phyloP scores from a whole-genome alignment of 148 eudicot species.

The Bassia scoparia region DNA sequence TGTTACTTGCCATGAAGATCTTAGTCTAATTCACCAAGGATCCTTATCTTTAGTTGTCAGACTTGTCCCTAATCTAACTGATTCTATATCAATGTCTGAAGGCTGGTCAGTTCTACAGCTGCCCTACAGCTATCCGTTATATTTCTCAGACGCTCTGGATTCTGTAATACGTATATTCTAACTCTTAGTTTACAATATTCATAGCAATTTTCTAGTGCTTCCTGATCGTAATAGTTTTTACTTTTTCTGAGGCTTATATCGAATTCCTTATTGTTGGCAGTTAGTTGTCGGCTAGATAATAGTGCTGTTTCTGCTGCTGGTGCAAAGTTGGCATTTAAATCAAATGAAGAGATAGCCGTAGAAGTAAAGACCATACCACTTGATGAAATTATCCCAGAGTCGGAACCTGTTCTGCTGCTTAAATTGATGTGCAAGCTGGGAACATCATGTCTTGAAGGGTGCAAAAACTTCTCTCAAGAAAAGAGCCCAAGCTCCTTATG shows the following conservation, averaged over 20 bases:
- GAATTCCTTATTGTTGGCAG: constrained; percentile 35
- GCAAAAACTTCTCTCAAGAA: constrained; percentile 76
- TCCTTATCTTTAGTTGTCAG: not conserved
- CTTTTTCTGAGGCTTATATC: constrained; percentile 1
- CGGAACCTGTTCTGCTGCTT: constrained; percentile 55
- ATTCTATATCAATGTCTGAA: not conserved
- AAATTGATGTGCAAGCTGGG: constrained; percentile 96
- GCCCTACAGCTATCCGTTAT: not conserved
- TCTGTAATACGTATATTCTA: not conserved
- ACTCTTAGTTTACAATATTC: too few species aligned
- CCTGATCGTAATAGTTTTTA: not conserved
- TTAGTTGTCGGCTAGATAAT: constrained; percentile 86
- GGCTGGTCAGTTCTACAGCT: not conserved
- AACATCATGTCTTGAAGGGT: constrained; percentile 85
- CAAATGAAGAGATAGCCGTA: constrained; percentile 80
- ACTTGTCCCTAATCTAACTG: not conserved
- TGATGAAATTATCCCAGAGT: constrained; percentile 53
- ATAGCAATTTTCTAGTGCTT: not conserved
- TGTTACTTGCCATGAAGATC: not conserved
- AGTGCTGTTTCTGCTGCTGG: constrained; percentile 92
- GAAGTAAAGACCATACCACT: constrained; percentile 79
- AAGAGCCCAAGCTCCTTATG: constrained; percentile 75
- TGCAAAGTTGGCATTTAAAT: constrained; percentile 88
- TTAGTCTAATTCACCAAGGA: not conserved
- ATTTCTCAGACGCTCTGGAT: not conserved